These are phyloP conservation scores for Liquidambar formosana DNA, from an alignment of 164 flowering plant species.

Conservation along the genomic window DNA sequence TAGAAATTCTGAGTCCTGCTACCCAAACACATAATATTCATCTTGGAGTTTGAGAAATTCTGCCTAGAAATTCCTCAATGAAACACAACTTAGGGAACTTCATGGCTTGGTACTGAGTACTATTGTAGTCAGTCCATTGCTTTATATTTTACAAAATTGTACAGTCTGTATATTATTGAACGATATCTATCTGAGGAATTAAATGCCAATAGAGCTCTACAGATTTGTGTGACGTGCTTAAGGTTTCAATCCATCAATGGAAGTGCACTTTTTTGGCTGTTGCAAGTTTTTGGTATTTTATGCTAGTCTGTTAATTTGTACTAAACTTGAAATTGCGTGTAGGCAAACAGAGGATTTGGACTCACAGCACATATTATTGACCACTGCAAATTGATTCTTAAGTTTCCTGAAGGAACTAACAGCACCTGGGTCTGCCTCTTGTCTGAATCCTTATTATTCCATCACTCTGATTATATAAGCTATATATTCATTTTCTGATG, in stretches of 20 bases:
- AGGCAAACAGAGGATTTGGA: constrained; percentile 97
- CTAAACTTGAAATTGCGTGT: constrained; percentile 16
- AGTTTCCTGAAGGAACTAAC: constrained; percentile 90
- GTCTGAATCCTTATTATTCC: not conserved
- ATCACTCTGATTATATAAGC: not conserved
- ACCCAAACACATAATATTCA: no score
- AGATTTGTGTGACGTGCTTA: not conserved
- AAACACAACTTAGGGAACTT: no score
- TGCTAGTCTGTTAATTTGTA: constrained; percentile 2
- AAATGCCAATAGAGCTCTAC: not conserved
- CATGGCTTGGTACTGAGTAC: not conserved
- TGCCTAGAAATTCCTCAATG: no score
- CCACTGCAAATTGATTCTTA: constrained; percentile 86
- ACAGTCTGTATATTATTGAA: not conserved
- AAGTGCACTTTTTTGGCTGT: not conserved
- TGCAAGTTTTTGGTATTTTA: not conserved
- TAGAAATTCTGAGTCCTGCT: no score
- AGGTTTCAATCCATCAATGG: not conserved
- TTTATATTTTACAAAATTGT: not conserved
- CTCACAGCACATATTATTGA: constrained; percentile 83
- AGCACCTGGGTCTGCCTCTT: constrained; percentile 86
- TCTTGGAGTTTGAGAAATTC: no score
- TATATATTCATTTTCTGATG: not conserved
- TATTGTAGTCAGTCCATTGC: not conserved
- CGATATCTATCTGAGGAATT: not conserved